Base-by-base conservation (phyloP, 441 rosid genomes). In the Gossypium aridum region DNA sequence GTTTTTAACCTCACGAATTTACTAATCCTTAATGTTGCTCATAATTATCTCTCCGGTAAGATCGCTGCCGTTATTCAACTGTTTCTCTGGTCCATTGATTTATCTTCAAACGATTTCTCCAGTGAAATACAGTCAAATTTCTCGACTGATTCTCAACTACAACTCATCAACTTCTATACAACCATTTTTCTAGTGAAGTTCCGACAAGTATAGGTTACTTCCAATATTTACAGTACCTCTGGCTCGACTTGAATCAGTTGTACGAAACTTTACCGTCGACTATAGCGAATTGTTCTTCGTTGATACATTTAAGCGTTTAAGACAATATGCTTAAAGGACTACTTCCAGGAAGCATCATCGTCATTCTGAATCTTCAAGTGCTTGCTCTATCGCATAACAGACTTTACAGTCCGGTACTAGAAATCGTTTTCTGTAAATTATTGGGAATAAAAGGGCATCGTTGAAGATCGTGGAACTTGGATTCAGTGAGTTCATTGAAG, bases 181-280 rank as follows among this genome's bases (percentile, higher is more conserved):
- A 92, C 71, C 54, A 0, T 14, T 87, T 92, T 64, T 77, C 82
- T 73, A 90, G 92, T 0, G 84, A 81, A 81, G 78, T 92, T 5
- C 90, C 95, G 26, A 86, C 81, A 56, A 80, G 84, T 10, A 4
- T 92, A 0, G 94, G 97, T 0, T 81, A 80, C 3, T 79, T 92
- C 20, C 91, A 82, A 60, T 64, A 74, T 34, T 79, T 92, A 3
- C 72, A 84, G 85, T 87, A 85, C 59, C 73, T 92, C 2, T 89
- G 85, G 90, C 78, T 90, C 10, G 91, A 89, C 76, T 87, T 89
- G 3, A 92, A 90, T 72, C 57, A 47, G 12, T 69, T 92, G 75
- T 79, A 82, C 79, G 92, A 95, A 2, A 90, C 91, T 1, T 71
- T 92, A 22, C 90, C 97, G 19, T 87, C 93, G 1, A 90, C 93